A percentile compares a stretch with the other conserved stretches of the same genome.
Evolutionary conservation across 805 yeast genomes (phyloP).

Genomic region (Torulaspora microellipsoides): DNA sequence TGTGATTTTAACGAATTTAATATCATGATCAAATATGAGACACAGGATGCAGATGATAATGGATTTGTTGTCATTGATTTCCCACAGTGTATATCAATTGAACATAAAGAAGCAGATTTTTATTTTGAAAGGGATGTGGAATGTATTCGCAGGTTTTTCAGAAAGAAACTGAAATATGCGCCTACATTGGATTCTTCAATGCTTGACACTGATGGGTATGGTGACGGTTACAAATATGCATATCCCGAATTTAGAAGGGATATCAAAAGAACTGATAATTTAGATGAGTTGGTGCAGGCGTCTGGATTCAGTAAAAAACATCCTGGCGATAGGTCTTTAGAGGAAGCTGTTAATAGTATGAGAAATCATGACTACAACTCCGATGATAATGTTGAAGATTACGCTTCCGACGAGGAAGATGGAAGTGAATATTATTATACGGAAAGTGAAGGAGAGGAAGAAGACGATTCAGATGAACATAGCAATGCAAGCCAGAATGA

Average conservation of each 20-base stretch:
- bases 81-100: constrained; percentile 95
- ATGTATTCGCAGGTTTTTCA: constrained; percentile 81
- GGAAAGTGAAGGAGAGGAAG: constrained; percentile 34
- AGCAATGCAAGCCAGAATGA: constrained; percentile 35
- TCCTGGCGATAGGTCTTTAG: constrained; percentile 58
- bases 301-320: constrained; percentile 71
- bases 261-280: constrained; percentile 56
- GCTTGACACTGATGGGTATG: constrained; percentile 75
- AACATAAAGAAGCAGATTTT: constrained; percentile 80
- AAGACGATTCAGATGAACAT: constrained; percentile 25
- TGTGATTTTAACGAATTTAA: constrained; percentile 98
- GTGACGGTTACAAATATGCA: constrained; percentile 70
- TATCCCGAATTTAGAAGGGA: constrained; percentile 81
- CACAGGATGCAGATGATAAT: constrained; percentile 42
- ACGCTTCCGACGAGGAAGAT: constrained; percentile 54
- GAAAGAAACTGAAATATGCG: constrained; percentile 65
- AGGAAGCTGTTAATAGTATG: constrained; percentile 67
- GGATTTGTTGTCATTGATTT: constrained; percentile 93
- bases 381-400: constrained; percentile 30
- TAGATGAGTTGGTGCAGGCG: constrained; percentile 87
- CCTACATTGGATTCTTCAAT: constrained; percentile 65
- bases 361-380: constrained; percentile 41
- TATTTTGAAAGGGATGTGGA: constrained; percentile 92
- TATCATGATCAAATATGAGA: constrained; percentile 64
- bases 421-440: constrained; percentile 26